Evolutionary conservation across 169 alveolate genomes (phyloP).

Genomic region (Eimeria acervulina): DNA sequence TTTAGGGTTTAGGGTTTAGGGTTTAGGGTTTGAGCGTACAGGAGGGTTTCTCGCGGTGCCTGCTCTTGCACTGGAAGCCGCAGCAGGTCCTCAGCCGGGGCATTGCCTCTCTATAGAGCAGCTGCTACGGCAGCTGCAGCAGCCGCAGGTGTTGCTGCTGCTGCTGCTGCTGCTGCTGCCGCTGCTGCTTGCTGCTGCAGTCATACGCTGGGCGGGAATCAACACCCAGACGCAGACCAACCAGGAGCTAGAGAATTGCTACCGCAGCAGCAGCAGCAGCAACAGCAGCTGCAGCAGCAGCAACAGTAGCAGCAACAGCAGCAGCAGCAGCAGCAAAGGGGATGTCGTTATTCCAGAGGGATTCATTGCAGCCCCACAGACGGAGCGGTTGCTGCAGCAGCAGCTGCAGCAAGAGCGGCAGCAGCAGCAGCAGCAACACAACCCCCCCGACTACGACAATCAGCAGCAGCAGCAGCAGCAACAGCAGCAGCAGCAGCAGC

Average conservation of each 20-base stretch:
- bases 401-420: constrained; percentile 15
- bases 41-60: constrained; percentile 50
- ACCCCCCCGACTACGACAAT: neutral
- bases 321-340: neutral
- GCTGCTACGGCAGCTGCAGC: too few species aligned
- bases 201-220: neutral
- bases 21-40: constrained; percentile 10
- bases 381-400: constrained; percentile 23
- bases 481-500: constrained; percentile 32
- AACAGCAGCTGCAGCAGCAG: constrained; percentile 37
- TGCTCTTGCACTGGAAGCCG: constrained; percentile 19
- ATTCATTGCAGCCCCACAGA: neutral
- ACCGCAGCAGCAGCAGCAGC: constrained; percentile 58
- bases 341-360: neutral
- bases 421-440: constrained; percentile 13
- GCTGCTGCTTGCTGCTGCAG: neutral
- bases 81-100: neutral
- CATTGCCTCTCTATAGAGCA: neutral
- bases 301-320: neutral
- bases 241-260: neutral
- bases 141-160: too few species aligned
- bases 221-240: neutral
- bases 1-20: constrained; percentile 52
- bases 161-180: too few species aligned
- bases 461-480: constrained; percentile 10